Conservation (phyloP, 106 monocot species). For the Allium sativum region DNA sequence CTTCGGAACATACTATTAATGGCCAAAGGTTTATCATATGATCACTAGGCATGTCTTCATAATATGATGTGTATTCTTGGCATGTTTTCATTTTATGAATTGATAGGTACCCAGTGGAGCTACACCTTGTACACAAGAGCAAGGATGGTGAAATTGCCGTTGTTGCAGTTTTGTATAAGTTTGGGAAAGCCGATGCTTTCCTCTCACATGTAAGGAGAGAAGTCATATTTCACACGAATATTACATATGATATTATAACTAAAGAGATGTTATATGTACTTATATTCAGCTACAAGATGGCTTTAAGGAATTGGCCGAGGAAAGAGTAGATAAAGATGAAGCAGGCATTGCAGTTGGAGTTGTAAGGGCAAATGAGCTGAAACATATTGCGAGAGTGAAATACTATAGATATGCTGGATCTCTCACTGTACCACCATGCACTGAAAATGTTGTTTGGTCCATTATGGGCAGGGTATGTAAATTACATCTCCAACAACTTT, state of each 20-base stretch:
- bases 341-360: conserved; percentile 5
- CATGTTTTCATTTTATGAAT: too few relatives aligned
- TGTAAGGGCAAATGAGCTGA: conserved; percentile 28
- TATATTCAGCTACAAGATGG: not conserved
- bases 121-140: conserved; percentile 52
- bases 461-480: conserved; percentile 54
- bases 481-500: not conserved
- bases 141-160: conserved; percentile 29
- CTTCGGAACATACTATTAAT: conserved; percentile 44
- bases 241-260: too few relatives aligned
- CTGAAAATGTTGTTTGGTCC: conserved; percentile 62
- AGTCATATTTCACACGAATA: not conserved
- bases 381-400: conserved; percentile 19
- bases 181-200: conserved; percentile 46
- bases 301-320: not conserved
- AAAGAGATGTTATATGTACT: not conserved
- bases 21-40: not conserved
- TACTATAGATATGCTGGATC: conserved; percentile 69
- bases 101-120: conserved; percentile 48
- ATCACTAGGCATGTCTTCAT: not conserved
- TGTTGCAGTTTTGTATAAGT: conserved; percentile 43
- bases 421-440: conserved; percentile 68
- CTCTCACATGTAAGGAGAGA: conserved; percentile 29
- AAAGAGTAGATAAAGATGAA: not conserved
- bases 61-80: too few relatives aligned